phyloP scores from a whole-genome alignment of 345 rosid genomes.

The Populus davidiana region DNA sequence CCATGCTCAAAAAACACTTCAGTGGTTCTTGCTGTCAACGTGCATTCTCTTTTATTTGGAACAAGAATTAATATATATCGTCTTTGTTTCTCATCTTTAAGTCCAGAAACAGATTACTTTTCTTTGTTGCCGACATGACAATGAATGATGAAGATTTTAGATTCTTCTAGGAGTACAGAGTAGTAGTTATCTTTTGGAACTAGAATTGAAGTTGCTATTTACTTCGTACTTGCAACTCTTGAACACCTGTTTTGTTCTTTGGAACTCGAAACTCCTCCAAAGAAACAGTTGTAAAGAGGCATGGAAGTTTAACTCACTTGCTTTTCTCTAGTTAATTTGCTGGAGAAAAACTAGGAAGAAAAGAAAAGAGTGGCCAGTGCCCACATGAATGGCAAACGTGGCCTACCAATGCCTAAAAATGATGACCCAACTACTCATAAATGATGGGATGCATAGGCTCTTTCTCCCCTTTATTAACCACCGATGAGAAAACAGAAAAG shows the following conservation, averaged over 20 bases:
- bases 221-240: not conserved
- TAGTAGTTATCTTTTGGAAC: too few relatives aligned
- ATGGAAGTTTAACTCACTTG: not conserved
- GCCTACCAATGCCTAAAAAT: slow-evolving; percentile 34
- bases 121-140: slow-evolving; percentile 36
- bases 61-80: not conserved
- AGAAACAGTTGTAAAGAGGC: not conserved
- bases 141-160: not conserved
- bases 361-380: not conserved
- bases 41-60: not conserved
- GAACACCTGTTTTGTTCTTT: not conserved
- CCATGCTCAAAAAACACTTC: not conserved
- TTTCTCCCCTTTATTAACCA: not conserved
- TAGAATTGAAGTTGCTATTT: not conserved
- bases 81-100: not conserved
- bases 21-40: not conserved
- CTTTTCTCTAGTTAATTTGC: not conserved
- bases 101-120: not conserved
- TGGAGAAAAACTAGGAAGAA: not conserved
- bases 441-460: not conserved
- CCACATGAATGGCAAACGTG: slow-evolving; percentile 31
- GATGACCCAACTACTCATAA: slow-evolving; percentile 44
- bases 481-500: not conserved
- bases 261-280: not conserved
- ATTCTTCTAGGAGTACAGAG: not conserved